These are phyloP conservation scores for Kwoniella dejecticola DNA, from an alignment of 768 basidiomycete species.

Conservation along the genomic window DNA sequence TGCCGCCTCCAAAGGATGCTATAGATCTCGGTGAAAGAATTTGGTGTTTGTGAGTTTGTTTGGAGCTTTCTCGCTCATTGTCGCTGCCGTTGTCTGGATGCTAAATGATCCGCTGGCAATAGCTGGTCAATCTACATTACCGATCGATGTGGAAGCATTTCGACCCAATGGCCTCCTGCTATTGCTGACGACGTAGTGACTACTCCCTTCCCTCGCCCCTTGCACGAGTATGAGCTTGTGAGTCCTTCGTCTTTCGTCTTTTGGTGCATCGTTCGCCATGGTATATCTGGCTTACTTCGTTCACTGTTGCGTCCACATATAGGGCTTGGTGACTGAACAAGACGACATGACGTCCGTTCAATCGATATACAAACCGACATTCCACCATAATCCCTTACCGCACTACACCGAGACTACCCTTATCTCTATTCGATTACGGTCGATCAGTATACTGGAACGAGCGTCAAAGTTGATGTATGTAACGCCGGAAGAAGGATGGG, in stretches of 20 bases:
- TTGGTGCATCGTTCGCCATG: too few relatives aligned
- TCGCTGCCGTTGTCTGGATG: neutral
- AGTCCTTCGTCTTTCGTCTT: conserved; percentile 7
- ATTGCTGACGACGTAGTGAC: conserved; percentile 37
- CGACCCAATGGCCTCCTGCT: conserved; percentile 37
- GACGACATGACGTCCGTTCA: conserved; percentile 24
- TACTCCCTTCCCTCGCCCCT: conserved; percentile 45
- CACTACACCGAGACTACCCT: conserved; percentile 29
- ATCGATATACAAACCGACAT: conserved; percentile 16
- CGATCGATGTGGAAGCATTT: conserved; percentile 40
- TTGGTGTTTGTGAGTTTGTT: conserved; percentile 43
- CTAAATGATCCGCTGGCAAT: neutral
- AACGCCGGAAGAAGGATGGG: conserved; percentile 38
- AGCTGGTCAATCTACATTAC: conserved; percentile 45
- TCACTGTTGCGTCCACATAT: too few relatives aligned
- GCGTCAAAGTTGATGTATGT: conserved; percentile 47
- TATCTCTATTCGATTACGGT: conserved; percentile 30
- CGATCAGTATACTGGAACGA: conserved; percentile 37
- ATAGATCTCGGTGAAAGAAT: conserved; percentile 48
- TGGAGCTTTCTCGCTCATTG: too few relatives aligned
- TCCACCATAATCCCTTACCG: conserved; percentile 13
- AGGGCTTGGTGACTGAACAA: conserved; percentile 33
- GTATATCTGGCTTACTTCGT: too few relatives aligned
- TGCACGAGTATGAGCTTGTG: conserved; percentile 48
- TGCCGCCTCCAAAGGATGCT: conserved; percentile 41